Base-by-base conservation (phyloP, 2,329 filamentous ascomycete genomes). In the Colletotrichum scovillei region DNA sequence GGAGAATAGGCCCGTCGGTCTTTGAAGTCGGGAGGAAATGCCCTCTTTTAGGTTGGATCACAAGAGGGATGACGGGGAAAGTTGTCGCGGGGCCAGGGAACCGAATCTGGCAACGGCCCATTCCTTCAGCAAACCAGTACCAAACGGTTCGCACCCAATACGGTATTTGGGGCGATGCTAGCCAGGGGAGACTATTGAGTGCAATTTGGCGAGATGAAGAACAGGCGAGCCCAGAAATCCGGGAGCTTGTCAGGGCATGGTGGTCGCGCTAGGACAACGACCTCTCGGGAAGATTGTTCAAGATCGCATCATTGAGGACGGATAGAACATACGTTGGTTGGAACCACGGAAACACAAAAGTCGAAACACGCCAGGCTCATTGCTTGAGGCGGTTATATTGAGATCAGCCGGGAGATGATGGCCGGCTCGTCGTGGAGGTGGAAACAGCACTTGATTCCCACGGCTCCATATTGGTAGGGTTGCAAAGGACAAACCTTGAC, bases 171-270 rank as follows among this genome's bases (percentile, higher is more conserved):
- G 56, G 67, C 60, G 67, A 71, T 73, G 24, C 60, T 71, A 73
- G 67, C 26, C 59, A 66, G 67, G 71, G 66, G 66, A 56, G 22
- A 62, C 64, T 66, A 71, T 70, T 71, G 67, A 69, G 46, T 28
- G 58, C 16, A 57, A 57, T 71, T 73, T 73, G 71, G 71, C 71
- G 71, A 73, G 69, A 73, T 73, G 71, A 73, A 49, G 32, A 63
- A 60, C 56, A 66, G 67, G 19, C 35, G 52, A 70, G 26, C 71
- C 71, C 56, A 38, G 71, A 35, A 35, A 30, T 56, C 56, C 60
- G 60, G 67, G 49, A 65, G 26, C 56, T n/a, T 16, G 67, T 49
- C 62, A 57, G 65, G 22, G 24, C 19, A 32, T 49, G 46, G 35
- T 42, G 70, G 42, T 35, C 22, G 49, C 22, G 19, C 26, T 70